Evolutionary conservation across 2,329 filamentous ascomycete genomes (phyloP), one percentile per base, ranked within the genome.

Genomic region (Purpureocillium lavendulum): DNA sequence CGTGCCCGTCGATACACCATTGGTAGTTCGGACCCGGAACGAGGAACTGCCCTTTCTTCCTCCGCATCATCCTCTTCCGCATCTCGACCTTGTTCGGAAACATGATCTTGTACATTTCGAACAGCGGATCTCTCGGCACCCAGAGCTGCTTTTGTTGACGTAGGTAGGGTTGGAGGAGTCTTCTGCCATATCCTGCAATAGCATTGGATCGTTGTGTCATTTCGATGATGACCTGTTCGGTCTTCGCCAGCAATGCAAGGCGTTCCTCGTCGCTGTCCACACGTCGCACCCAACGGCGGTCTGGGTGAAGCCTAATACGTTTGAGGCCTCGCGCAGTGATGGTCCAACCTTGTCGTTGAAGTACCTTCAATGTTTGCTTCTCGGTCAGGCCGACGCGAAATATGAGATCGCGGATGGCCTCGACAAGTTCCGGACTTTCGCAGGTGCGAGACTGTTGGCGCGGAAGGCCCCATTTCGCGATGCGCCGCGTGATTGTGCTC

Each of bases 191-290:
- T 37, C 35, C 28, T 9, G 35, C 30, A 30, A 37, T 37, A 15
- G 30, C n/a, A 34, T 34, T 39, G 12, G 38, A 39, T 15, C 30
- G 29, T 16, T 30, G 31, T 36, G 24, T 42, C 15, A 42, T 42
- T 28, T 42, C 36, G 32, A 42, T 42, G 24, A 42, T 42, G 24
- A 32, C 40, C 36, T 42, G 9, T 36, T 42, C 40, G 21, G 32
- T 39, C 31, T 39, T 42, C 33, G 35, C 32, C 9, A 42, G 26
- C 21, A 42, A 32, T 33, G 28, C 31, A 36, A 42, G 40, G 7
- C 38, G 38, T 30, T 40, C 18, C 18, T 40, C 13, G 9, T 35
- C 38, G n/a, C 38, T 40, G 16, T 40, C 17, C 9, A 40, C 14
- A n/a, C 38, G 28, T 11, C 18, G 18, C 17, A 30, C 24, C 38